phyloP scores from a whole-genome alignment of 345 rosid genomes.

The Psidium friedrichsthalianum region DNA sequence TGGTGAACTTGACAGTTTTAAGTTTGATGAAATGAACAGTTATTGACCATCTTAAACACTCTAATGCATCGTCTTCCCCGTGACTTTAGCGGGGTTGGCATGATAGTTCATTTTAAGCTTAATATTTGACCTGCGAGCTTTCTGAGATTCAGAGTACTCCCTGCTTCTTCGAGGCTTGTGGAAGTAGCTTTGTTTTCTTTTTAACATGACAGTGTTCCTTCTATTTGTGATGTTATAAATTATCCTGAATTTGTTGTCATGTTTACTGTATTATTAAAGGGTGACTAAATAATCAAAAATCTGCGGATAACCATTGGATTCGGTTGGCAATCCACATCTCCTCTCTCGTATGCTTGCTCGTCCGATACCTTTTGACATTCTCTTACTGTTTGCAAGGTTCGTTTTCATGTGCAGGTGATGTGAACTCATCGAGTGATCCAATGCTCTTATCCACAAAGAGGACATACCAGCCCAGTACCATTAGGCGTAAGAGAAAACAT shows the following conservation, averaged over 20 bases:
- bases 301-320: not conserved
- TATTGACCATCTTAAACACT: not conserved
- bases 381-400: not conserved
- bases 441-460: slow-evolving; percentile 67
- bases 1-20: not conserved
- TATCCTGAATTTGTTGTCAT: not conserved
- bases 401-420: slow-evolving; percentile 23
- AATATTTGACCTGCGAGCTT: not conserved
- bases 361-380: not conserved
- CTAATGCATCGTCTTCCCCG: not conserved
- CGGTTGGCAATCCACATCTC: not conserved
- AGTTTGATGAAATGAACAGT: not conserved
- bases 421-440: slow-evolving; percentile 57
- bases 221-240: not conserved
- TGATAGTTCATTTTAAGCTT: not conserved
- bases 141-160: not conserved
- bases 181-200: not conserved
- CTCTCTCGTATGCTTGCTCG: not conserved
- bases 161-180: not conserved
- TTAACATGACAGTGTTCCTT: not conserved
- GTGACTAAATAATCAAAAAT: not conserved
- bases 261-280: not conserved
- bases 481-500: slow-evolving; percentile 80
- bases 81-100: not conserved
- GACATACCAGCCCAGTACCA: slow-evolving; percentile 83